Evolutionary conservation across 2,329 filamentous ascomycete species (phyloP), one percentile per base, ranked within the genome.

Genomic region (Colletotrichum godetiae): DNA sequence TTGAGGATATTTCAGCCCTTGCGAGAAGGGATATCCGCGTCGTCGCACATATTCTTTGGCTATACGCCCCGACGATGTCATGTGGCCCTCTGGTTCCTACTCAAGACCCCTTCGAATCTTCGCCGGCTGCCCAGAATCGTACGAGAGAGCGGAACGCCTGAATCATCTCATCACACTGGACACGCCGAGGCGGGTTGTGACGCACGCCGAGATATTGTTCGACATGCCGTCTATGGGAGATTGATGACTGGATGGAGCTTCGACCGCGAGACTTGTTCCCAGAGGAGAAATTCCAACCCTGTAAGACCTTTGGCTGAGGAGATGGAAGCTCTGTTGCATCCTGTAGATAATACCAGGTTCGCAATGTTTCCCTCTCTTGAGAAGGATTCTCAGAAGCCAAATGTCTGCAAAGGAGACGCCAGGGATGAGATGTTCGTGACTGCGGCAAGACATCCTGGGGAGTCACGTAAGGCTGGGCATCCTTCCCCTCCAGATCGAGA

Each of bases 31-130:
- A 12, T 67, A 24, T 37, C 65, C 4, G 15, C 58, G 22, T 56
- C 66, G 15, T 56, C 46, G 4, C 66, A 68, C 19, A n/a, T 10
- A 22, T 63, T 68, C 58, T 68, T 55, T 19, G 66, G 66, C 11
- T 68, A 68, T 12, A 63, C 46, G 24, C 66, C 57, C 12, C 7
- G n/a, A 15, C 49, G 58, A 24, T 46, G 49, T 8, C 57, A 59
- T n/a, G 22, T 59, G 15, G 42, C 35, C 24, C 33, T 68, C 1
- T 68, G 66, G 66, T 63, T 63, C 24, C 19, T 31, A 15, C 58
- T 33, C 8, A 68, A 33, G 49, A 29, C 49, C 31, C 10, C 49
- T 19, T 31, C 57, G 5, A 27, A n/a, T 19, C 11, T 22, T 8
- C 27, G 27, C 22, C 19, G 27, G 12, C 5, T 56, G 13, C 35